A percentile compares a stretch with the other conserved stretches of the same genome.
phyloP scores from a whole-genome alignment of 2,329 filamentous ascomycete genomes.

The Grosmannia serpens region DNA sequence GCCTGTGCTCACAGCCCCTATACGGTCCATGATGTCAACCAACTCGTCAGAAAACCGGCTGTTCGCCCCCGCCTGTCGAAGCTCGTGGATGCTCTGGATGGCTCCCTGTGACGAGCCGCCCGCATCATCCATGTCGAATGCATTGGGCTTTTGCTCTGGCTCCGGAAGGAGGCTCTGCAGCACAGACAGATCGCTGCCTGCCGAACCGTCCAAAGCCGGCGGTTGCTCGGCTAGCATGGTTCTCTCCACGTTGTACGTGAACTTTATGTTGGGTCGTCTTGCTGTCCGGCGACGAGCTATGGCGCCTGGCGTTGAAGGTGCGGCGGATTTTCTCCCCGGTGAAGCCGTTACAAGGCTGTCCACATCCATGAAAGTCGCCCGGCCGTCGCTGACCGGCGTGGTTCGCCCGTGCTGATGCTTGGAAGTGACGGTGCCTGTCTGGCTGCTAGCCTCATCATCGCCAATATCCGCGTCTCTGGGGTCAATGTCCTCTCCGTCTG shows the following conservation, averaged over 20 bases:
- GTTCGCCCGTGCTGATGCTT: constrained; percentile 1
- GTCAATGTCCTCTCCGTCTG: constrained; percentile 6
- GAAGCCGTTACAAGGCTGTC: constrained; percentile 10
- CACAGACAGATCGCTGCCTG: constrained; percentile 14
- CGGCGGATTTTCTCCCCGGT: constrained; percentile 5
- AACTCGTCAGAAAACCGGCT: constrained; percentile 55
- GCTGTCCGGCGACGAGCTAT: constrained; percentile 11
- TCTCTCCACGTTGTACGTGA: constrained; percentile 26
- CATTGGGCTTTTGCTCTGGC: constrained; percentile 12
- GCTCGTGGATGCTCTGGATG: constrained; percentile 53
- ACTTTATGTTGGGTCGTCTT: constrained; percentile 21
- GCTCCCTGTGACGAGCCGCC: constrained; percentile 33
- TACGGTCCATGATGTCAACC: constrained; percentile 50
- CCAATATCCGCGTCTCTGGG: background rate
- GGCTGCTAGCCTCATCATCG: constrained; percentile 6
- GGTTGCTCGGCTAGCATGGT: constrained; percentile 25
- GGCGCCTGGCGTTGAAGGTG: constrained; percentile 10
- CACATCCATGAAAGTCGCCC: constrained; percentile 5
- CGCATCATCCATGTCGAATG: constrained; percentile 28
- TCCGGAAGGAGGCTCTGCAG: constrained; percentile 16
- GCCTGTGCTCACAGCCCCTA: constrained; percentile 34
- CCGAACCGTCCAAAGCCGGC: constrained; percentile 7
- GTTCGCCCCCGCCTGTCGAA: constrained; percentile 54
- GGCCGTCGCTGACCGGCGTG: constrained; percentile 8
- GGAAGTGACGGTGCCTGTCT: constrained; percentile 4